phyloP scores from a whole-genome alignment of 129 eudicot genomes.

The Erigeron canadensis region DNA sequence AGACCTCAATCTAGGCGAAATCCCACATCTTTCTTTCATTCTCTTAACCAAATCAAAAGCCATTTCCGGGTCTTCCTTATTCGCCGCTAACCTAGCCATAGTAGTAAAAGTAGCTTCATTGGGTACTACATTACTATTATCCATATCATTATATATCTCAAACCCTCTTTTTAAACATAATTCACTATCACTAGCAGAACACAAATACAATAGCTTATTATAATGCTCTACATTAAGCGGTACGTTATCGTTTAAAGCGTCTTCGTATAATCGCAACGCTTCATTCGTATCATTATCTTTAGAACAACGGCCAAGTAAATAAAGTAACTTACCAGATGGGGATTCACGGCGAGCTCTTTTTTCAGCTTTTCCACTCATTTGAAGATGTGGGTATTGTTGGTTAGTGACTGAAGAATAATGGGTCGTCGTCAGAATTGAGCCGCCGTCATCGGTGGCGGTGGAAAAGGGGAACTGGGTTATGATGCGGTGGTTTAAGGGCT shows the following conservation, averaged over 20 bases:
- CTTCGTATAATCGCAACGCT: slow-evolving; percentile 70
- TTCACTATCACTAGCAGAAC: slow-evolving; percentile 37
- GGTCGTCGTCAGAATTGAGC: slow-evolving; percentile 11
- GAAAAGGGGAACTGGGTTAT: slow-evolving; percentile 33
- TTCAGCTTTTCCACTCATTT: slow-evolving; percentile 34
- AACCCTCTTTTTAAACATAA: slow-evolving; percentile 66
- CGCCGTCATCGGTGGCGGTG: slow-evolving; percentile 28
- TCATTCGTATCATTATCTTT: slow-evolving; percentile 42
- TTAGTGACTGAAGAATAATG: neutral
- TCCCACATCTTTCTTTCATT: slow-evolving; percentile 61
- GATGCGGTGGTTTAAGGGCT: slow-evolving; percentile 28
- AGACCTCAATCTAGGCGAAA: slow-evolving; percentile 73
- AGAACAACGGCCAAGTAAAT: slow-evolving; percentile 57
- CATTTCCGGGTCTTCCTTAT: slow-evolving; percentile 72
- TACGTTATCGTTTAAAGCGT: slow-evolving; percentile 43
- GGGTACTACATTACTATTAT: slow-evolving; percentile 37
- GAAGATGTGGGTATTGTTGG: neutral
- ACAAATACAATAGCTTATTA: slow-evolving; percentile 70
- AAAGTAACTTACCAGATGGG: slow-evolving; percentile 48
- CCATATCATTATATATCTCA: slow-evolving; percentile 74
- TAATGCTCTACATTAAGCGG: slow-evolving; percentile 53
- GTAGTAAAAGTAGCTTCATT: slow-evolving; percentile 94
- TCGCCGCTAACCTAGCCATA: slow-evolving; percentile 79
- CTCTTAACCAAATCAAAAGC: slow-evolving; percentile 80
- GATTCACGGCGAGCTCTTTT: slow-evolving; percentile 45